Evolutionary conservation across 495 filamentous ascomycete genomes (phyloP).

Genomic region (Podospora didyma): DNA sequence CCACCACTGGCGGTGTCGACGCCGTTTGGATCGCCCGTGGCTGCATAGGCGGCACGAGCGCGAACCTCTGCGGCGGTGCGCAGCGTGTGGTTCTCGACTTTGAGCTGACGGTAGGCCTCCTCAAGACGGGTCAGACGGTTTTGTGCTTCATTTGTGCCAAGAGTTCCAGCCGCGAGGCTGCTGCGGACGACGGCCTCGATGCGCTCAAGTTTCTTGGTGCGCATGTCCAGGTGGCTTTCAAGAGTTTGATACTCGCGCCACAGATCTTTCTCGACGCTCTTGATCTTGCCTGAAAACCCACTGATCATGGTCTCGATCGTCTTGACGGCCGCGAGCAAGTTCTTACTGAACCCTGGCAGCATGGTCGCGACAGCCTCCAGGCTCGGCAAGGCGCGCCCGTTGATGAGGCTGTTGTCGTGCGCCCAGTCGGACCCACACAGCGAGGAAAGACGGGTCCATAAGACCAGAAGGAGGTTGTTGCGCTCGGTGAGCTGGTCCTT

Average conservation of each 20-base stretch:
- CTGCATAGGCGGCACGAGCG: constrained; percentile 29
- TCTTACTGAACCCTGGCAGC: constrained; percentile 82
- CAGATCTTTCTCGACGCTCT: constrained; percentile 78
- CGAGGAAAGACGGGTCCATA: constrained; percentile 83
- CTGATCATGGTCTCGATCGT: constrained; percentile 77
- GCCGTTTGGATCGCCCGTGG: constrained; percentile 17
- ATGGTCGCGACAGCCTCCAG: constrained; percentile 77
- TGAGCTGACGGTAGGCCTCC: constrained; percentile 75
- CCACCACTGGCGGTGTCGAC: constrained; percentile 27
- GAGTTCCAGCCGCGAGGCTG: constrained; percentile 41
- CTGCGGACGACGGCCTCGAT: constrained; percentile 70
- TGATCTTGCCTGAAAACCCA: constrained; percentile 77
- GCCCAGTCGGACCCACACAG: constrained; percentile 92
- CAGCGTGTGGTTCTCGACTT: constrained; percentile 75
- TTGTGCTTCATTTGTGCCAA: constrained; percentile 37
- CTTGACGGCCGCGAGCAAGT: constrained; percentile 81
- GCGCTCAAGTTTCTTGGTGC: constrained; percentile 81
- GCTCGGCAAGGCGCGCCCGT: constrained; percentile 73
- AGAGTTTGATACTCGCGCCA: constrained; percentile 86
- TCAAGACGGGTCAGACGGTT: constrained; percentile 66
- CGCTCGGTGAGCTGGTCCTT: constrained; percentile 85
- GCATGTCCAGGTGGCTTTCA: constrained; percentile 72
- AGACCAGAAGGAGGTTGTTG: constrained; percentile 75
- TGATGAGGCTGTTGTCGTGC: constrained; percentile 82
- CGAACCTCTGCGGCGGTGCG: constrained; percentile 50